These are phyloP conservation scores for Sutorius eximius DNA, from an alignment of 1,284 basidiomycete species.

Conservation along the genomic window DNA sequence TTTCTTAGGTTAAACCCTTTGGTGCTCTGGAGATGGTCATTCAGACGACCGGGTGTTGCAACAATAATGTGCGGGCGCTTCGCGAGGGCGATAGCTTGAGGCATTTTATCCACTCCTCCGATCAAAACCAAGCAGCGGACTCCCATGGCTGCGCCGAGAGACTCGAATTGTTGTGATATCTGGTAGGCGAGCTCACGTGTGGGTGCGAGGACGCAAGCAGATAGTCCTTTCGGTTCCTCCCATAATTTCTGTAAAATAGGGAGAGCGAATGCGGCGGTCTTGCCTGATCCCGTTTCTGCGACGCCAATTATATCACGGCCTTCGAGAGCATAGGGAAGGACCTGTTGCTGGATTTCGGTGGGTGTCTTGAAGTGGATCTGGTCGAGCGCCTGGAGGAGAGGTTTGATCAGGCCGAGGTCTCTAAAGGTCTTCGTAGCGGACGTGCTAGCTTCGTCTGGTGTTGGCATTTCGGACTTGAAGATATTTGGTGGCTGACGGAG, in stretches of 20 bases:
- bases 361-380: constrained; percentile 85
- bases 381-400: constrained; percentile 84
- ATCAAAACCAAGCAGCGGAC: constrained; percentile 91
- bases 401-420: constrained; percentile 85
- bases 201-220: constrained; percentile 92
- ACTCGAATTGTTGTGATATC: constrained; percentile 95
- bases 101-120: constrained; percentile 94
- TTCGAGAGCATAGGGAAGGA: constrained; percentile 88
- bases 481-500: background rate
- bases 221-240: constrained; percentile 94
- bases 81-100: constrained; percentile 90
- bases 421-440: constrained; percentile 58
- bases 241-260: constrained; percentile 97
- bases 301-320: constrained; percentile 97
- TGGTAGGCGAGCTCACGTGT: constrained; percentile 99
- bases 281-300: constrained; percentile 96
- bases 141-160: constrained; percentile 91
- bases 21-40: constrained; percentile 97
- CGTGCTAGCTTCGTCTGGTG: constrained; percentile 60
- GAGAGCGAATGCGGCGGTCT: constrained; percentile 96
- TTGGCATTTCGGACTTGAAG: constrained; percentile 40
- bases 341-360: constrained; percentile 88
- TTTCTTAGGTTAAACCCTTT: constrained; percentile 93
- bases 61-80: constrained; percentile 95
- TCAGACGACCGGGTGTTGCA: constrained; percentile 94